phyloP scores from a whole-genome alignment of 169 alveolate species.

The Plasmodium ovale region DNA sequence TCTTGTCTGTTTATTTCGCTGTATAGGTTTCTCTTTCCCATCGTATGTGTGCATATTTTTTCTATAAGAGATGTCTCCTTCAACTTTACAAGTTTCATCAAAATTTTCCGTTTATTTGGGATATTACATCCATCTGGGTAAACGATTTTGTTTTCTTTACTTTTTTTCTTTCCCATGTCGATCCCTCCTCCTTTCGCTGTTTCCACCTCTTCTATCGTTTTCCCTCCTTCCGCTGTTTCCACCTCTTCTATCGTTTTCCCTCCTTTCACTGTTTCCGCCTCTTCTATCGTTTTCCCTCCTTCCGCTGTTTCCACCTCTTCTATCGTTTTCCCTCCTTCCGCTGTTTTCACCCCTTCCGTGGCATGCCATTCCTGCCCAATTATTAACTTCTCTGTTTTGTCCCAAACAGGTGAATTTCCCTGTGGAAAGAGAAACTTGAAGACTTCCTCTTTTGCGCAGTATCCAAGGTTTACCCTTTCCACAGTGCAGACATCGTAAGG shows the following conservation, averaged over 20 bases:
- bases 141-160: not conserved
- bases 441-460: conserved; percentile 14
- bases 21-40: conserved; percentile 11
- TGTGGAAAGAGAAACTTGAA: not conserved
- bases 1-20: conserved; percentile 26
- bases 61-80: conserved; percentile 7
- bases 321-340: not conserved
- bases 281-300: not conserved
- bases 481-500: conserved; percentile 1
- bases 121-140: too few species aligned
- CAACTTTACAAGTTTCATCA: conserved; percentile 8
- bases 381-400: not conserved
- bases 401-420: not conserved
- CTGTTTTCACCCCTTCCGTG: not conserved
- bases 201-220: not conserved
- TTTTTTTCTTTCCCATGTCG: not conserved
- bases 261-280: too few species aligned
- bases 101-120: not conserved
- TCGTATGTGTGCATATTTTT: conserved; percentile 28
- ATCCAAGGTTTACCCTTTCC: conserved; percentile 14
- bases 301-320: too few species aligned
- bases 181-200: not conserved
- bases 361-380: too few species aligned
- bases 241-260: not conserved
- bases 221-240: not conserved